Percentiles rank a stretch among this genome's conserved stretches.
These are phyloP conservation scores for Nidularia sp. DNA, from an alignment of 768 basidiomycete genomes.

Conservation along the genomic window DNA sequence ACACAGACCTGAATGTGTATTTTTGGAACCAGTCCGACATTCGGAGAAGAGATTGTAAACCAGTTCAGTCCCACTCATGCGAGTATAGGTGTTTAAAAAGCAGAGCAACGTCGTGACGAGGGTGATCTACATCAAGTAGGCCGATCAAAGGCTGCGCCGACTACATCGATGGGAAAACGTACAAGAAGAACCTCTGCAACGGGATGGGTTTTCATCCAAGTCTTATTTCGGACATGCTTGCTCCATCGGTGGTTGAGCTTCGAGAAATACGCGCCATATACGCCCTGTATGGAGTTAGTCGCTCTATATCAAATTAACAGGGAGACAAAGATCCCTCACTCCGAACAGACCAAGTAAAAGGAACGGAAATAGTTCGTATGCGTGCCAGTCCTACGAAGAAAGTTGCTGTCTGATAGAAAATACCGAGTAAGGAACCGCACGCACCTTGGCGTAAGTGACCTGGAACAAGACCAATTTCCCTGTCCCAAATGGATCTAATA, in stretches of 20 bases:
- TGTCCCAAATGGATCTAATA: conserved; percentile 93
- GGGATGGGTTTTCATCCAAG: conserved; percentile 78
- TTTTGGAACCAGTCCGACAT: conserved; percentile 56
- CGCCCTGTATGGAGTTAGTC: conserved; percentile 47
- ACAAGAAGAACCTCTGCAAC: conserved; percentile 81
- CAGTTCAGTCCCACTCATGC: conserved; percentile 94
- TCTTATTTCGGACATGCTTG: conserved; percentile 74
- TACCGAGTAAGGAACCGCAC: conserved; percentile 2
- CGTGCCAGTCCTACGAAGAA: conserved; percentile 78
- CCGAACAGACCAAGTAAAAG: conserved; percentile 86
- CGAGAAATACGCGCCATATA: conserved; percentile 93
- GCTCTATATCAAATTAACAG: background rate
- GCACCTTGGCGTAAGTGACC: conserved; percentile 82
- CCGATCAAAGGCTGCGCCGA: background rate
- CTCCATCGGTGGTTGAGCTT: conserved; percentile 90
- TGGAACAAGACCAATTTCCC: conserved; percentile 92
- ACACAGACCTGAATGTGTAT: conserved; percentile 67
- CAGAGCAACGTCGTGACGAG: conserved; percentile 71
- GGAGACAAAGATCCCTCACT: conserved; percentile 36
- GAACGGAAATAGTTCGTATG: conserved; percentile 83
- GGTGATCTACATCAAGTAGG: conserved; percentile 53
- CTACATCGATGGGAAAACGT: conserved; percentile 16
- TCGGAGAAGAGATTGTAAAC: conserved; percentile 90
- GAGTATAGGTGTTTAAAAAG: conserved; percentile 85
- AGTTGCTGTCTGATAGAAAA: background rate